These are phyloP conservation scores for Kalanchoe fedtschenkoi DNA, from an alignment of 164 flowering plant genomes.

Conservation along the genomic window DNA sequence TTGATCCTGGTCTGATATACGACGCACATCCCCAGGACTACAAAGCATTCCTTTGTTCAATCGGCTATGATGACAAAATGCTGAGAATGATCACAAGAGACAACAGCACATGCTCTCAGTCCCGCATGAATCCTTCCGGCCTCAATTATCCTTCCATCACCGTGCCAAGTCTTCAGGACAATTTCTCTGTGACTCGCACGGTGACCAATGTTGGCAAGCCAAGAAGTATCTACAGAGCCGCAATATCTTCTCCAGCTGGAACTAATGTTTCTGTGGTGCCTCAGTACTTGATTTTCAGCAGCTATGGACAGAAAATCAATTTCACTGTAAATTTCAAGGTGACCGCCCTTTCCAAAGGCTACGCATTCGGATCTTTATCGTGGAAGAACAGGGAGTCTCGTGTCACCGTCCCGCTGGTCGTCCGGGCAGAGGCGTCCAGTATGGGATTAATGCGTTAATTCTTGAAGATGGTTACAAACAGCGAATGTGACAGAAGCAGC, in stretches of 20 bases:
- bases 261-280: slow-evolving; percentile 51
- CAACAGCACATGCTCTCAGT: slow-evolving; percentile 36
- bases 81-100: slow-evolving; percentile 41
- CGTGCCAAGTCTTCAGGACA: slow-evolving; percentile 38
- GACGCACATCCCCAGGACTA: slow-evolving; percentile 43
- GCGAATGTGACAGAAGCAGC: neutral
- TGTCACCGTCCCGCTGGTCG: slow-evolving; percentile 53
- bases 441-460: slow-evolving; percentile 18
- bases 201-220: slow-evolving; percentile 61
- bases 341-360: slow-evolving; percentile 35
- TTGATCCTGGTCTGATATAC: slow-evolving; percentile 70
- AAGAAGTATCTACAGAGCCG: slow-evolving; percentile 35
- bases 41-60: slow-evolving; percentile 60
- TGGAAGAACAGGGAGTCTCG: slow-evolving; percentile 38
- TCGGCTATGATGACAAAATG: slow-evolving; percentile 38
- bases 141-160: slow-evolving; percentile 73
- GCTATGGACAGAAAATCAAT: slow-evolving; percentile 41
- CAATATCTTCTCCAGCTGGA: slow-evolving; percentile 41
- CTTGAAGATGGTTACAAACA: neutral
- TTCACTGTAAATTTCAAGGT: slow-evolving; percentile 52
- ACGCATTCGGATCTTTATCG: slow-evolving; percentile 47
- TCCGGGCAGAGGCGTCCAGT: slow-evolving; percentile 23
- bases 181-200: slow-evolving; percentile 37
- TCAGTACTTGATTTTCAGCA: slow-evolving; percentile 25
- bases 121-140: slow-evolving; percentile 22